Percentiles rank a stretch among this genome's conserved stretches.
Evolutionary conservation across 2,329 filamentous ascomycete genomes (phyloP).

Genomic region (Parascedosporium putredinis): DNA sequence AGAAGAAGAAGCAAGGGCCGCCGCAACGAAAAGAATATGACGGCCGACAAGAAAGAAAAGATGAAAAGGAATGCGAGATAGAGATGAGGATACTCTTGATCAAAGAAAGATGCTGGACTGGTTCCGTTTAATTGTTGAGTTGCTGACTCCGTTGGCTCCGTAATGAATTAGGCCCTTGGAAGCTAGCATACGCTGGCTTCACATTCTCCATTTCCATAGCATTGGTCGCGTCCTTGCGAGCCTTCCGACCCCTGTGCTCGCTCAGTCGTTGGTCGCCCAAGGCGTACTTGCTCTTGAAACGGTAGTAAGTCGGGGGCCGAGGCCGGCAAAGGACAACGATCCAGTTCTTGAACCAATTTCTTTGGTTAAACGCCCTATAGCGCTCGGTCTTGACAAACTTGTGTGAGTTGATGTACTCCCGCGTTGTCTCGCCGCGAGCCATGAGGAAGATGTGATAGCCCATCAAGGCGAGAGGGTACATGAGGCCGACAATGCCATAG

Average conservation of each 20-base stretch:
- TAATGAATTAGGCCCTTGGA: conserved; percentile 43
- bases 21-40: background rate
- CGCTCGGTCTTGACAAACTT: conserved; percentile 90
- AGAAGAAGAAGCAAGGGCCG: background rate
- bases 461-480: conserved; percentile 76
- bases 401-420: conserved; percentile 91
- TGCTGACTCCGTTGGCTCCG: conserved; percentile 16
- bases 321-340: conserved; percentile 71
- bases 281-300: conserved; percentile 68
- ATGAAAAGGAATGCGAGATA: background rate
- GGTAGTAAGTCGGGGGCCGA: conserved; percentile 76
- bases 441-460: conserved; percentile 88
- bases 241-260: conserved; percentile 21
- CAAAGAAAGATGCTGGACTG: background rate
- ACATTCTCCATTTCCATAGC: conserved; percentile 67
- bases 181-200: conserved; percentile 29
- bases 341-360: conserved; percentile 66
- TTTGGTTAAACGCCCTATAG: conserved; percentile 81
- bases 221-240: conserved; percentile 36
- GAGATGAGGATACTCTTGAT: background rate
- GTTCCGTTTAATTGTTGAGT: background rate
- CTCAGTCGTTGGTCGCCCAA: conserved; percentile 81
- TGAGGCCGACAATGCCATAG: conserved; percentile 62
- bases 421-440: conserved; percentile 82
- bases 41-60: background rate